Base-by-base conservation (phyloP, 2,329 filamentous ascomycete genomes). In the Aspergillus intermedius region DNA sequence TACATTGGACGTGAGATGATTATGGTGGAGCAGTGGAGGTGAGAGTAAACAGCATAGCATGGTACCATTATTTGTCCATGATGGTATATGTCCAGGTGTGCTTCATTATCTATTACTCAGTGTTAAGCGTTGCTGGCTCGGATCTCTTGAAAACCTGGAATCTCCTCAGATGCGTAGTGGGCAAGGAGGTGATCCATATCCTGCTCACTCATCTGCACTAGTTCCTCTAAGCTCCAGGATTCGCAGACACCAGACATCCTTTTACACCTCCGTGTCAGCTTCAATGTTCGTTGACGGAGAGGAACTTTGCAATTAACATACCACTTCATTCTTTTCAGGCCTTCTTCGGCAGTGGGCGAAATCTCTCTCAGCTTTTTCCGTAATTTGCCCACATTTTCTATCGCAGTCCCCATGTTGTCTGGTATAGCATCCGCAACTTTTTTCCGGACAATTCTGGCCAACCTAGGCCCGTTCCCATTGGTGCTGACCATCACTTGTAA, bases 401-500 rank as follows among this genome's bases (percentile, higher is more conserved):
- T 91, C 5, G 93, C 93, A 44, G 84, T 82, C 7, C 93, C 93
- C 25, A 88, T 86, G 56, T 93, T 89, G 15, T 74, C 72, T 1
- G 93, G 93, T 49, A 98, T 72, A 44, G 76, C 77, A 17, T 75
- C 78, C 15, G 89, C 91, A 55, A 98, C 95, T 64, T 87, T 82
- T 64, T 86, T 80, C 47, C 91, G 77, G 45, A 98, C 87, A 43
- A 91, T 84, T 57, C 88, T 91, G 8, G 93, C 93, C 54, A 98
- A 74, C 64, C 91, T 84, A 0, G 93, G 93, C 0, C 93, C 93
- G 66, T 95, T 96, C 46, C 93, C 93, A 67, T 97, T 98, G 32
- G 93, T 98, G 73, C 88, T 94, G 59, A 98, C 91, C 93, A 98
- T 98, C 62, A 98, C 86, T 74, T 98, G 93, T 52, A 98, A 72